Evolutionary conservation across 2,329 filamentous ascomycete genomes (phyloP), one percentile per base, ranked within the genome.

Genomic region (Cordyceps fumosorosea): DNA sequence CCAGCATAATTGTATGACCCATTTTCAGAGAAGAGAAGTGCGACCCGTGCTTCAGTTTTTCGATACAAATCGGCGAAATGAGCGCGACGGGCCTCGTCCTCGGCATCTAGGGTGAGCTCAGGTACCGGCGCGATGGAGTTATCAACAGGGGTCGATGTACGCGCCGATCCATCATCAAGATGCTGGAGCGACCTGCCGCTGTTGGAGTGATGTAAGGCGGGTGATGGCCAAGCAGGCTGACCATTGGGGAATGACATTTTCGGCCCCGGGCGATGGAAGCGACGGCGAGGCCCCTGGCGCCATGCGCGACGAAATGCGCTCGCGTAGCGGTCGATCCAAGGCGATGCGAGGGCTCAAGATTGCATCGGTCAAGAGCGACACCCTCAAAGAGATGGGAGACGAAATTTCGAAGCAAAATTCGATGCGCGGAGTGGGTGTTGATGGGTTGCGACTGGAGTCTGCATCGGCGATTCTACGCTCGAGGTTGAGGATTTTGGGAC

Each of bases 1-100:
- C 78, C 80, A 65, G 76, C 69, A 64, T 73, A 67, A 66, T 85
- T 80, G 68, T 84, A 81, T 64, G 74, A 74, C 69, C 84, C 79
- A 72, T 84, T 78, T 65, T 82, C 77, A 69, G 77, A 71, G 72
- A 96, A 96, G n/a, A 97, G 79, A 48, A 85, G 80, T 65, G 86
- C 84, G 70, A 97, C 87, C 76, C 86, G 89, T 68, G 85, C 83
- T 76, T 97, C 91, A 69, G 85, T 88, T 74, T 84, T 84, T 71
- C 84, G 85, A 80, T 90, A 96, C 61, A 93, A 79, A 63, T 91
- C 86, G 73, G 86, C 85, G 75, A 97, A 95, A 71, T 87, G 80
- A 70, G 85, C 81, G 75, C 89, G 88, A 73, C 86, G 83, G 68
- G 84, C 83, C 72, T 93, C 89, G 56, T 91, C 89, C 70, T 88